Base-by-base conservation (phyloP, 495 filamentous ascomycete genomes). In the Parmelia sp. region DNA sequence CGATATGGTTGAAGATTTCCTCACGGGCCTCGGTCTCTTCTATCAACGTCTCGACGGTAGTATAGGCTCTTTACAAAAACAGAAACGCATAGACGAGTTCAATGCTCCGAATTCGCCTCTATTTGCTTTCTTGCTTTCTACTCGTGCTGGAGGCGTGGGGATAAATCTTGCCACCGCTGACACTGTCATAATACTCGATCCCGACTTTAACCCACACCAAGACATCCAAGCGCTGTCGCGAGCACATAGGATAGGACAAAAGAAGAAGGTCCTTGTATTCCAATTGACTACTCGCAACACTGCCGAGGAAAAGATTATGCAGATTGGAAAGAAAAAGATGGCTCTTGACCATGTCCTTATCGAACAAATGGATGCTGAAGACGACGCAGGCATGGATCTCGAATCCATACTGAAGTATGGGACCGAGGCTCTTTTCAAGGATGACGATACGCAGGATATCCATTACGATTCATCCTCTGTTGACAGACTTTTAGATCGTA, bases 141-240 rank as follows among this genome's bases (percentile, higher is more conserved):
- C 94, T 21, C 87, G 94, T 65, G 92, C 94, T 9, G 94, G 94
- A 44, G 94, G 94, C 58, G 93, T 97, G 3, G 94, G 94, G 21
- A 99, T 99, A 77, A 99, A 99, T 70, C 83, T 99, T 56, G 94
- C 95, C 0, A 96, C 91, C 36, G 94, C 94, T 4, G 94, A 99
- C 70, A 99, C 95, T 0, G 94, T 99, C 66, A 97, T 99, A 61
- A 96, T 99, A 57, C 86, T 97, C 68, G 94, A 99, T 71, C 95
- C 94, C 0, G 94, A 99, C 70, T 97, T 96, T 78, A 99, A 99
- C 68, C 94, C 94, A 0, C 94, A 97, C 69, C 94, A 97, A 73
- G 94, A 99, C 71, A 90, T 97, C 66, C 94, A 99, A 74, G 94
- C 94, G 0, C 76, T 97, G 8, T 96, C 91, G 11, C 87, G 94